These are phyloP conservation scores for Closterium sp. DNA, from an alignment of 139 green algal species.

Conservation along the genomic window DNA sequence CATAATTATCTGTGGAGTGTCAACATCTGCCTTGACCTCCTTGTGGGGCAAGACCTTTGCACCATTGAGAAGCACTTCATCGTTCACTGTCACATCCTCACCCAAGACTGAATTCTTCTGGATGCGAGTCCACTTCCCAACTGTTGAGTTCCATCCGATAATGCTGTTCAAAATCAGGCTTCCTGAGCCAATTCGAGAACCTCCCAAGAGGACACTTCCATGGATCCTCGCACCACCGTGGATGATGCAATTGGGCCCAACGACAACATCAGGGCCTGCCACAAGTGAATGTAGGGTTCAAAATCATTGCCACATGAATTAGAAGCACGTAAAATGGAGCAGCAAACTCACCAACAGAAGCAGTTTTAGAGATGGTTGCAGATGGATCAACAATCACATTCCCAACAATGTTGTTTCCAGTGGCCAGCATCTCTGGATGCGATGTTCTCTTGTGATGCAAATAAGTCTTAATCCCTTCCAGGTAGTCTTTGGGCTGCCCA, in stretches of 20 bases:
- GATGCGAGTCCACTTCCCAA: slow-evolving; percentile 79
- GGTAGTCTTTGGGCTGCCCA: slow-evolving; percentile 91
- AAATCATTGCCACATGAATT: background rate
- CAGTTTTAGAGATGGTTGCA: slow-evolving; percentile 66
- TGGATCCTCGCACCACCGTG: slow-evolving; percentile 79
- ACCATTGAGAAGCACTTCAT: slow-evolving; percentile 91
- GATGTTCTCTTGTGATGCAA: slow-evolving; percentile 64
- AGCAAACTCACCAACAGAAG: background rate
- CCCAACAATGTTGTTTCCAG: slow-evolving; percentile 20
- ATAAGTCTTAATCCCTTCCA: slow-evolving; percentile 80
- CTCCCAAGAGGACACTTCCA: slow-evolving; percentile 19
- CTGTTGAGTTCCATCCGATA: slow-evolving; percentile 72
- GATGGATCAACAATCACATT: slow-evolving; percentile 51
- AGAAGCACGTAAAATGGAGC: background rate
- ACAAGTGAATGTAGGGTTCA: slow-evolving; percentile 39
- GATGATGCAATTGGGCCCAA: slow-evolving; percentile 78
- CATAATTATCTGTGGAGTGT: slow-evolving; percentile 74
- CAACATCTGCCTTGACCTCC: slow-evolving; percentile 70
- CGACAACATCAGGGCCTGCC: slow-evolving; percentile 77
- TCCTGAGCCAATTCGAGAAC: slow-evolving; percentile 60
- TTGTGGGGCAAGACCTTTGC: slow-evolving; percentile 93
- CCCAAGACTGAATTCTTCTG: slow-evolving; percentile 90
- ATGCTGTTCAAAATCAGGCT: slow-evolving; percentile 79
- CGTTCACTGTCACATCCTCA: slow-evolving; percentile 82
- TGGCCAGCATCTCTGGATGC: slow-evolving; percentile 35